These are phyloP conservation scores for Nicotiana rustica DNA, from an alignment of 305 asterid genomes.

Conservation along the genomic window DNA sequence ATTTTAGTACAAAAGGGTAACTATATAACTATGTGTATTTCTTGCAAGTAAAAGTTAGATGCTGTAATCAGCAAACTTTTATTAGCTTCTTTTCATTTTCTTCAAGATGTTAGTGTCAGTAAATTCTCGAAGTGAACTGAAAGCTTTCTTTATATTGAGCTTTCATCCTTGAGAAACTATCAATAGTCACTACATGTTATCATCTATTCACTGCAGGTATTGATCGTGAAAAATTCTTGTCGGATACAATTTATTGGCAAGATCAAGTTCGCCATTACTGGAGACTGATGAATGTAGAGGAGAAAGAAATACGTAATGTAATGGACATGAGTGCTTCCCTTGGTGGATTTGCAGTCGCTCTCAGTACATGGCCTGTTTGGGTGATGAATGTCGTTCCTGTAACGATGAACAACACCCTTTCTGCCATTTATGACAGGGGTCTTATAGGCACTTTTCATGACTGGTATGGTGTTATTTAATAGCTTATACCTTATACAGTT, in stretches of 20 bases:
- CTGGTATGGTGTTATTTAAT: slow-evolving; percentile 58
- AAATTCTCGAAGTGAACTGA: no score
- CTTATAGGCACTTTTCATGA: slow-evolving; percentile 78
- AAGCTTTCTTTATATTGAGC: not conserved
- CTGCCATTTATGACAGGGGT: slow-evolving; percentile 82
- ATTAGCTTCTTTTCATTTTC: no score
- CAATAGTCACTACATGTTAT: not conserved
- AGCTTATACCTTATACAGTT: not conserved
- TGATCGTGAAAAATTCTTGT: slow-evolving; percentile 61
- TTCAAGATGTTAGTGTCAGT: no score
- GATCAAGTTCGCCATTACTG: slow-evolving; percentile 91
- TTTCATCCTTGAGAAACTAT: not conserved
- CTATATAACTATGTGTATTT: no score
- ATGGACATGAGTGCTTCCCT: slow-evolving; percentile 93
- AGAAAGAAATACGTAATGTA: slow-evolving; percentile 73
- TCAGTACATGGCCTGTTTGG: slow-evolving; percentile 91
- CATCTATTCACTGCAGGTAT: slow-evolving; percentile 57
- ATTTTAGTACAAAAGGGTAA: not conserved
- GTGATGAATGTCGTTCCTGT: slow-evolving; percentile 82
- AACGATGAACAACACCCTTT: slow-evolving; percentile 60
- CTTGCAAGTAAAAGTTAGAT: no score
- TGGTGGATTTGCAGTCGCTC: slow-evolving; percentile 90
- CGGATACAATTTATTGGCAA: slow-evolving; percentile 80
- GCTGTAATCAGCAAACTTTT: no score
- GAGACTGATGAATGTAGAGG: slow-evolving; percentile 81